phyloP scores from a whole-genome alignment of 2,329 filamentous ascomycete genomes.

The Phoma sp. region DNA sequence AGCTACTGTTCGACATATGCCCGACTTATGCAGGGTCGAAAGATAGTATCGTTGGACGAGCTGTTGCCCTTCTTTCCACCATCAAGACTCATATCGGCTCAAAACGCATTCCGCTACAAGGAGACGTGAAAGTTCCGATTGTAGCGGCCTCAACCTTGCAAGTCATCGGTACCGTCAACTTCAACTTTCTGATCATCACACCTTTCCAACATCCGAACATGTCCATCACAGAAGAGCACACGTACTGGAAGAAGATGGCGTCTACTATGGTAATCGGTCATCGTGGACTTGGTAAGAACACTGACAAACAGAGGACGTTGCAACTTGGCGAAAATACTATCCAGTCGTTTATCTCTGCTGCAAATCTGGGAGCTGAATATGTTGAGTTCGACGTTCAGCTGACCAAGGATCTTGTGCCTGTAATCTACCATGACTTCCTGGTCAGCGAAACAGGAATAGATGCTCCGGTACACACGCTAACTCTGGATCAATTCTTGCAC shows the following conservation, averaged over 20 bases:
- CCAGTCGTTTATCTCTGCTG: conserved; percentile 92
- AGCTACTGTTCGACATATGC: conserved; percentile 91
- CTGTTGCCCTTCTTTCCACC: conserved; percentile 84
- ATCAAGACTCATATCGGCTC: conserved; percentile 83
- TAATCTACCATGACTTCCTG: conserved; percentile 98
- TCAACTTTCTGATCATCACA: conserved; percentile 95
- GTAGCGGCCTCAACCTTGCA: conserved; percentile 81
- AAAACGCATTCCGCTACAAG: conserved; percentile 89
- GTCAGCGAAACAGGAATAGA: conserved; percentile 98
- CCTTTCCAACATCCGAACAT: conserved; percentile 94
- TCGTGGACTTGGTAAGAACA: conserved; percentile 84
- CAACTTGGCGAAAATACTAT: conserved; percentile 97
- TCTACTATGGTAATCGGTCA: conserved; percentile 84
- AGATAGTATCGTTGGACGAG: conserved; percentile 85
- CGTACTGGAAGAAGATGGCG: conserved; percentile 93
- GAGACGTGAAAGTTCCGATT: conserved; percentile 90
- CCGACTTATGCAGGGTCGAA: conserved; percentile 87
- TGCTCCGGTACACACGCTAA: conserved; percentile 93
- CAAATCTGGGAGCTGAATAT: conserved; percentile 82
- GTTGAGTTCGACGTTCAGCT: conserved; percentile 88
- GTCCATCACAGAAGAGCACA: conserved; percentile 86
- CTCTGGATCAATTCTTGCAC: conserved; percentile 92
- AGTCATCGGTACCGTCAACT: conserved; percentile 92
- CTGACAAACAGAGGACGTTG: conserved; percentile 79
- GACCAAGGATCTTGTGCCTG: conserved; percentile 97